Evolutionary conservation across 1,139 yeast species (phyloP).

Genomic region (Nadsonia commutata): DNA sequence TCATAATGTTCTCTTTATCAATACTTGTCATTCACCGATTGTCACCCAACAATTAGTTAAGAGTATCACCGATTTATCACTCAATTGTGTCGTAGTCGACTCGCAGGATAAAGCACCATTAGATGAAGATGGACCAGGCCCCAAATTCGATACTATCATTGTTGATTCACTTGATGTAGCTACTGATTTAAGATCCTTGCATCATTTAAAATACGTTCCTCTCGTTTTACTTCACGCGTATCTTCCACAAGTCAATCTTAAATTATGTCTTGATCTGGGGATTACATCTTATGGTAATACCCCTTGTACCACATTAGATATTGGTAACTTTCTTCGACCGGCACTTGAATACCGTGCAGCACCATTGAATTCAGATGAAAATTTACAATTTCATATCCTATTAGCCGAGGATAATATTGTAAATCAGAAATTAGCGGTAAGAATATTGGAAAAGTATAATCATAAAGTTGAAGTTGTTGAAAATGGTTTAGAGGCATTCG

Average conservation of each 20-base stretch:
- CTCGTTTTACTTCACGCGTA: conserved; percentile 64
- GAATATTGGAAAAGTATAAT: conserved; percentile 69
- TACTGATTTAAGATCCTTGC: conserved; percentile 46
- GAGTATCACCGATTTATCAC: conserved; percentile 29
- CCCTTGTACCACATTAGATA: conserved; percentile 67
- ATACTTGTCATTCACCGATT: conserved; percentile 43
- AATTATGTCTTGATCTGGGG: conserved; percentile 71
- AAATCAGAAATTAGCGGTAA: conserved; percentile 73
- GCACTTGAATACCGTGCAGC: conserved; percentile 74
- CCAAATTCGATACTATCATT: conserved; percentile 66
- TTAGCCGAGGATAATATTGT: conserved; percentile 81
- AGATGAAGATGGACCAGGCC: conserved; percentile 26
- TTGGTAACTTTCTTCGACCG: conserved; percentile 71
- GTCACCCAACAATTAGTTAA: conserved; percentile 39
- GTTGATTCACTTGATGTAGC: conserved; percentile 71
- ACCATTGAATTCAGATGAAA: conserved; percentile 66
- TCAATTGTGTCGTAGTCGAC: conserved; percentile 29
- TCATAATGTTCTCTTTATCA: conserved; percentile 55
- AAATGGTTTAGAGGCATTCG: conserved; percentile 71
- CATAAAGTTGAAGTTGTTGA: conserved; percentile 74
- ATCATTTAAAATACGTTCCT: conserved; percentile 72
- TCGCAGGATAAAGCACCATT: conserved; percentile 29
- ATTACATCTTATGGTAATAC: conserved; percentile 80
- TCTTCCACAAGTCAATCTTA: conserved; percentile 65
- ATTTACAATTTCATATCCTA: conserved; percentile 56